These are phyloP conservation scores for Talaromyces nanjingensis DNA, from an alignment of 495 filamentous ascomycete genomes.

Conservation along the genomic window DNA sequence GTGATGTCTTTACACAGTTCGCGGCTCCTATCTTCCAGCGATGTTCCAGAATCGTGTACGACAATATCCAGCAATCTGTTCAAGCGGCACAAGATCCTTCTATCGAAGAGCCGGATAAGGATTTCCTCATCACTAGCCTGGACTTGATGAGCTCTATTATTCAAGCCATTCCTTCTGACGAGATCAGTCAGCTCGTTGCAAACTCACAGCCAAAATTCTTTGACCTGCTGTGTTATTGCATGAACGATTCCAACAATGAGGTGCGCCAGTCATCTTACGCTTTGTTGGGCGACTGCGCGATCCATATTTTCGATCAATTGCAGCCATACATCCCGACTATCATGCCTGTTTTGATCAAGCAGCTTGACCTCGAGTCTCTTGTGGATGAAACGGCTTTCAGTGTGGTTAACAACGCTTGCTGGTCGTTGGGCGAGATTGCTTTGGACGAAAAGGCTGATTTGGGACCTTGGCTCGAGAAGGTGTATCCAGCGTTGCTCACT, in stretches of 20 bases:
- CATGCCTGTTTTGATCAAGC: slow-evolving; percentile 72
- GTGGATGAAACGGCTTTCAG: slow-evolving; percentile 73
- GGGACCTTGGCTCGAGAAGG: slow-evolving; percentile 65
- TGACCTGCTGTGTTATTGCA: slow-evolving; percentile 80
- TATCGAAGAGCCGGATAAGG: slow-evolving; percentile 84
- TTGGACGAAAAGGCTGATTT: slow-evolving; percentile 78
- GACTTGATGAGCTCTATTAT: slow-evolving; percentile 92
- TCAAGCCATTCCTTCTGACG: slow-evolving; percentile 73
- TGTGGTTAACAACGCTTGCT: slow-evolving; percentile 97
- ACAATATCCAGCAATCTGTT: slow-evolving; percentile 74
- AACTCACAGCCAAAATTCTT: slow-evolving; percentile 78
- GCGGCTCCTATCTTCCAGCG: slow-evolving; percentile 76
- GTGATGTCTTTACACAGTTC: slow-evolving; percentile 74
- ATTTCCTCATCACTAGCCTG: slow-evolving; percentile 93
- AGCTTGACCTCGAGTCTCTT: slow-evolving; percentile 75
- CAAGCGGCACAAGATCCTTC: slow-evolving; percentile 54
- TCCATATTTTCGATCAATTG: slow-evolving; percentile 84
- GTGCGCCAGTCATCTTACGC: slow-evolving; percentile 96
- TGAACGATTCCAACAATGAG: slow-evolving; percentile 87
- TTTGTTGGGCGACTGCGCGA: slow-evolving; percentile 91
- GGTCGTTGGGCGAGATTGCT: slow-evolving; percentile 92
- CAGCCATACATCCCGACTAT: slow-evolving; percentile 64
- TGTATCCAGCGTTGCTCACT: slow-evolving; percentile 65
- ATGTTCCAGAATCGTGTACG: slow-evolving; percentile 84
- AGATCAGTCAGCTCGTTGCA: slow-evolving; percentile 68